These are phyloP conservation scores for Plicaturopsis crispa DNA, from an alignment of 768 basidiomycete genomes.

Conservation along the genomic window DNA sequence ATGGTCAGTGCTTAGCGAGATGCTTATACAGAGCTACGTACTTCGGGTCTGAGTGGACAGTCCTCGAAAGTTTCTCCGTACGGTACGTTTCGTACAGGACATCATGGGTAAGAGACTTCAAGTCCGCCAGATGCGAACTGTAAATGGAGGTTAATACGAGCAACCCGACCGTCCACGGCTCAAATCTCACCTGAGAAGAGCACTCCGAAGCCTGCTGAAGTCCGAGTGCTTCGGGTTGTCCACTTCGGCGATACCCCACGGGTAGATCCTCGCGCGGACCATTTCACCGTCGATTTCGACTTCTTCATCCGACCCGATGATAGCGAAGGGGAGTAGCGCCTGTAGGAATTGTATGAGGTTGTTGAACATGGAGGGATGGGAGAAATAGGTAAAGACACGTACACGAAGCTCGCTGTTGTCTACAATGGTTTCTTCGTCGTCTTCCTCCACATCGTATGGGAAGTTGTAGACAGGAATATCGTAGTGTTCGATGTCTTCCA, in stretches of 20 bases:
- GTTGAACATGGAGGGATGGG: conserved; percentile 5
- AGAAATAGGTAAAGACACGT: conserved; percentile 23
- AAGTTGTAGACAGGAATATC: conserved; percentile 99
- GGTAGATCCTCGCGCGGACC: conserved; percentile 91
- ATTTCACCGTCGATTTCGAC: conserved; percentile 88
- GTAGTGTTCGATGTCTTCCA: conserved; percentile 99
- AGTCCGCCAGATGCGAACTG: conserved; percentile 89
- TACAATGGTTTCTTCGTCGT: conserved; percentile 96
- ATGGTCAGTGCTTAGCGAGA: conserved; percentile 7
- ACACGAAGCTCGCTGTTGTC: conserved; percentile 96
- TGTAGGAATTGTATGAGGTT: conserved; percentile 19
- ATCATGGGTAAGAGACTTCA: conserved; percentile 93
- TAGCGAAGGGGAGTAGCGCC: conserved; percentile 92
- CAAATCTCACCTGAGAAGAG: conserved; percentile 70
- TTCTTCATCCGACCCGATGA: conserved; percentile 96
- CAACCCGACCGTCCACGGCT: too few species aligned
- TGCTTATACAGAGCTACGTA: conserved; percentile 24
- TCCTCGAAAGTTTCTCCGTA: conserved; percentile 93
- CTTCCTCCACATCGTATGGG: conserved; percentile 98
- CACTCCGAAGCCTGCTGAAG: conserved; percentile 88
- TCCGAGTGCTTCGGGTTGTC: conserved; percentile 99
- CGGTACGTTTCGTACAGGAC: conserved; percentile 95
- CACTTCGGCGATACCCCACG: conserved; percentile 98
- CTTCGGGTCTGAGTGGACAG: conserved; percentile 75
- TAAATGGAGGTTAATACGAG: conserved; percentile 1